Conservation (phyloP, 1,284 basidiomycete species). For the Agaricales sp. region DNA sequence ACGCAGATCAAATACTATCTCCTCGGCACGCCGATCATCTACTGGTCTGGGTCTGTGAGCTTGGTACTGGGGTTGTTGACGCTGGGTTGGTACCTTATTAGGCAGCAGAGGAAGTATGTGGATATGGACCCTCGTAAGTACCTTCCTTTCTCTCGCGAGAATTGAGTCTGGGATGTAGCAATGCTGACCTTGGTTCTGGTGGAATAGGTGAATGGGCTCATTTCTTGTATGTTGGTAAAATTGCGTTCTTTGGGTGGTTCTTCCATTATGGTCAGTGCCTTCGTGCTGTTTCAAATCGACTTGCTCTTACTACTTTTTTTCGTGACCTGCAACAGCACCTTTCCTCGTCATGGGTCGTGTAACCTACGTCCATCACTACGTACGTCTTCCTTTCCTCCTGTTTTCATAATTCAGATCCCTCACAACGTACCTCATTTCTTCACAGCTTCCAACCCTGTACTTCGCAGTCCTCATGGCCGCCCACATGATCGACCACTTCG, state of each 20-base stretch:
- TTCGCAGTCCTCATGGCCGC: slow-evolving; percentile 91
- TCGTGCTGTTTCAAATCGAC: slow-evolving; percentile 17
- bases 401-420: slow-evolving; percentile 3
- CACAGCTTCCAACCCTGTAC: slow-evolving; percentile 86
- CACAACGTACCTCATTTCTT: not conserved
- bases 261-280: slow-evolving; percentile 89
- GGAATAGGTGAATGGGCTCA: slow-evolving; percentile 90
- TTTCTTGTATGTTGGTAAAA: slow-evolving; percentile 87
- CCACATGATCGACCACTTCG: slow-evolving; percentile 86
- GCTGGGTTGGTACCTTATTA: slow-evolving; percentile 65
- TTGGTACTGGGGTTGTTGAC: slow-evolving; percentile 48
- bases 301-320: slow-evolving; percentile 6
- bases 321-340: slow-evolving; percentile 70
- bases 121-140: slow-evolving; percentile 81
- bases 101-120: slow-evolving; percentile 80
- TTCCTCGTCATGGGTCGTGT: slow-evolving; percentile 96
- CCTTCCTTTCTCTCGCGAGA: not conserved
- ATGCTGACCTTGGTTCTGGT: slow-evolving; percentile 10
- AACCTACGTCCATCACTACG: slow-evolving; percentile 86
- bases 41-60: slow-evolving; percentile 77
- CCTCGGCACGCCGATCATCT: slow-evolving; percentile 86
- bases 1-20: slow-evolving; percentile 88
- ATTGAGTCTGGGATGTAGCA: not conserved
- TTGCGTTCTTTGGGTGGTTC: slow-evolving; percentile 87
- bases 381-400: slow-evolving; percentile 23